Conservation (phyloP, 2,329 filamentous ascomycete species). For the Aspergillus sp. region DNA sequence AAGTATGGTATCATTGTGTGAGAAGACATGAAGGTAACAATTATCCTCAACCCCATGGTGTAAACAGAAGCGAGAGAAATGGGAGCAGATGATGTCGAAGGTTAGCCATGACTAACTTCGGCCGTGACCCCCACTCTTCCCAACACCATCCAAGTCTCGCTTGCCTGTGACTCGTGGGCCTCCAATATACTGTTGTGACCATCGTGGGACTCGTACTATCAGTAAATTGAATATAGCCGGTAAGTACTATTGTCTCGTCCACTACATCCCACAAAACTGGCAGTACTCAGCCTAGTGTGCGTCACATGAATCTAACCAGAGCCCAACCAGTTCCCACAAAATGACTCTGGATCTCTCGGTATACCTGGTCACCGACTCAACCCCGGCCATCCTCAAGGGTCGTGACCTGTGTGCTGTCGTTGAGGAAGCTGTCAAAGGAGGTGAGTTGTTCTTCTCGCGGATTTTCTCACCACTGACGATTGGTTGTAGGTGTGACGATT, state of each 20-base stretch:
- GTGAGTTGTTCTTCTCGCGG: conserved; percentile 41
- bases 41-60: neutral
- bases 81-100: neutral
- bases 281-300: neutral
- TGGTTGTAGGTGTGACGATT: conserved; percentile 65
- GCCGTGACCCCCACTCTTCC: neutral
- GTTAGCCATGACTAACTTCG: neutral
- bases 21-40: neutral
- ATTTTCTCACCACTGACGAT: conserved; percentile 7
- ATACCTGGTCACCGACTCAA: conserved; percentile 92
- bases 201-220: neutral
- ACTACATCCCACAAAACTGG: neutral
- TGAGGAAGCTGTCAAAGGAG: conserved; percentile 71
- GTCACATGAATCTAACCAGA: neutral
- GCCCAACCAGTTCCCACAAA: conserved; percentile 18
- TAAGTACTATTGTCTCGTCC: neutral
- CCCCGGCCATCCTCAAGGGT: conserved; percentile 74
- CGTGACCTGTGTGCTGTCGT: conserved; percentile 73
- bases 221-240: neutral
- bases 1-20: too few species aligned
- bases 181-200: neutral
- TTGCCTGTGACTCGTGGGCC: neutral
- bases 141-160: neutral
- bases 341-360: conserved; percentile 71
- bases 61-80: neutral